Evolutionary conservation across 306 rosid species (phyloP).

Genomic region (Corylus americana): DNA sequence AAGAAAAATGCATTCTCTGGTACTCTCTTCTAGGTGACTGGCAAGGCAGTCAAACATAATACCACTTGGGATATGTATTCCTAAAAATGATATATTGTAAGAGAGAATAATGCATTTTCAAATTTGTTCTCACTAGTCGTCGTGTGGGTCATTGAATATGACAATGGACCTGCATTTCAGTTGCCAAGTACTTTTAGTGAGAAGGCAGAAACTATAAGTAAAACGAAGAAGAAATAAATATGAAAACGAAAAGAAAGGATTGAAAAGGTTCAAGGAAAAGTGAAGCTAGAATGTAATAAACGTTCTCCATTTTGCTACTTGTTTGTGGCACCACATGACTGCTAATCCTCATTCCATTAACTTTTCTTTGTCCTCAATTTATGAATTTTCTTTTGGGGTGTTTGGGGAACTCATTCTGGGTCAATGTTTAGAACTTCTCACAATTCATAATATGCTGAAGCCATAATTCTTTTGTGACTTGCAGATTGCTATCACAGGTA

Average conservation of each 20-base stretch:
- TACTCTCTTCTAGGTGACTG: background rate
- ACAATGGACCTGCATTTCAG: background rate
- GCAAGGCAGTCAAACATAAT: background rate
- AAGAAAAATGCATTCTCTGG: background rate
- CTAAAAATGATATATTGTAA: background rate
- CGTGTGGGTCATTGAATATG: background rate
- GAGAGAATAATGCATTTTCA: background rate
- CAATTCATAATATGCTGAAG: background rate
- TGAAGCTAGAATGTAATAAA: background rate
- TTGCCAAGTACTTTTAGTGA: background rate
- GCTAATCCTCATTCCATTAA: background rate
- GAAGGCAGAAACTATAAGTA: background rate
- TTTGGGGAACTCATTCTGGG: background rate
- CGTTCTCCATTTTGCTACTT: background rate
- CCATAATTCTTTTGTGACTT: background rate
- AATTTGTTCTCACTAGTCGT: background rate
- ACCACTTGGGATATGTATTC: background rate
- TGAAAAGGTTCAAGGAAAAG: background rate
- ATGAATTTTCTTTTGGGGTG: background rate
- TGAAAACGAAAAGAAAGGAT: background rate
- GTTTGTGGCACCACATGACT: background rate
- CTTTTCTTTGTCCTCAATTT: background rate
- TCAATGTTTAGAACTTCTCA: background rate
- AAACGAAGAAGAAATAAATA: background rate
- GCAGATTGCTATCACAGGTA: conserved; percentile 93